Percentiles rank a stretch among this genome's conserved stretches.
phyloP scores from a whole-genome alignment of 371 early-diverging fungal species.

The Mortierella sp. region DNA sequence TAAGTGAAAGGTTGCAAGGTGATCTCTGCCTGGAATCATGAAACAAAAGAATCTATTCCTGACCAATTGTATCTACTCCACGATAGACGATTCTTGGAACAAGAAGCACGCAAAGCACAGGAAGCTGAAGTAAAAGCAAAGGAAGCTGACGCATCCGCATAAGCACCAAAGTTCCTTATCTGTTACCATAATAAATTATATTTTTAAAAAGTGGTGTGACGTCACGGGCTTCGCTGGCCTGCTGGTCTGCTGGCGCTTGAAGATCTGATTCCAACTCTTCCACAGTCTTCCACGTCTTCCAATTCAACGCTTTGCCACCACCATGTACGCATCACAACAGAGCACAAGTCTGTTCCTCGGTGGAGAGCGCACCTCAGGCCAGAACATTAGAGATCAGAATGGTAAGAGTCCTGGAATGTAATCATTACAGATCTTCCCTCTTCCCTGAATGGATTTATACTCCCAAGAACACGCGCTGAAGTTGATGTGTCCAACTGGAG shows the following conservation, averaged over 20 bases:
- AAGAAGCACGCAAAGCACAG: conserved; percentile 43
- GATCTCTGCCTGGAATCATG: too few relatives aligned
- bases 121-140: conserved; percentile 28
- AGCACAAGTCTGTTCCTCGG: conserved; percentile 76
- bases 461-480: not conserved
- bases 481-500: not conserved
- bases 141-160: conserved; percentile 38
- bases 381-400: conserved; percentile 95
- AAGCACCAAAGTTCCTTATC: not conserved
- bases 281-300: not conserved
- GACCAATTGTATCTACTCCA: not conserved
- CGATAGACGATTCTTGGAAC: conserved; percentile 44
- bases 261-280: not conserved
- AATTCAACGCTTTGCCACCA: conserved; percentile 9
- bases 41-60: not conserved
- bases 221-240: too few relatives aligned
- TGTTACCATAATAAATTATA: not conserved
- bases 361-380: conserved; percentile 94
- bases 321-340: conserved; percentile 55
- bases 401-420: conserved; percentile 69
- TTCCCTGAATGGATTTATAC: not conserved
- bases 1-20: too few relatives aligned
- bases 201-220: not conserved
- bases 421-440: not conserved
- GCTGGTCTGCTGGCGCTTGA: not conserved